phyloP scores from a whole-genome alignment of 352 stramenopile genomes.

The Pythium vanterpoolii region DNA sequence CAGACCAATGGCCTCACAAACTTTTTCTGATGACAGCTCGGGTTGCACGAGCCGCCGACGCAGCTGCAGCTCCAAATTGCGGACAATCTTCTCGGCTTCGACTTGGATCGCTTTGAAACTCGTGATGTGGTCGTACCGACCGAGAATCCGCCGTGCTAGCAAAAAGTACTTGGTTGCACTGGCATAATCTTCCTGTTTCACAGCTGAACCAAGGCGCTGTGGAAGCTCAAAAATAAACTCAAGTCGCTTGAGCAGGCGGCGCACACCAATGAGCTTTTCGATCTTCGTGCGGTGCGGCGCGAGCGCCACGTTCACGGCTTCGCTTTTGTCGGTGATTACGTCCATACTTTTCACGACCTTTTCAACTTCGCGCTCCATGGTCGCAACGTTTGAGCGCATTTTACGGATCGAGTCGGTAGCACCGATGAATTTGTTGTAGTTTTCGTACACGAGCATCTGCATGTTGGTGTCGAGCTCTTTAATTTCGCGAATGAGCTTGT shows the following conservation, averaged over 20 bases:
- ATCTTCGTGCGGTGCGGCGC: conserved; percentile 86
- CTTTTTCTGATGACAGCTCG: conserved; percentile 46
- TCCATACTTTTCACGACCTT: conserved; percentile 88
- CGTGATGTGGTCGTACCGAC: conserved; percentile 85
- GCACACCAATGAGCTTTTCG: conserved; percentile 96
- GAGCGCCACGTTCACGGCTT: conserved; percentile 87
- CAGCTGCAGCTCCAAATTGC: conserved; percentile 63
- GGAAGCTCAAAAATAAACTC: conserved; percentile 98
- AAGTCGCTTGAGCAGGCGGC: conserved; percentile 94
- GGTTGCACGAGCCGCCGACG: conserved; percentile 49
- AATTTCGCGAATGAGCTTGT: conserved; percentile 85
- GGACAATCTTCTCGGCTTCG: conserved; percentile 84
- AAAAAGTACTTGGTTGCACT: conserved; percentile 88
- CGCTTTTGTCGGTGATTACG: conserved; percentile 80
- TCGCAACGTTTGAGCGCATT: conserved; percentile 93
- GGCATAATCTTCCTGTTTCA: conserved; percentile 87
- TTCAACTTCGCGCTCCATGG: conserved; percentile 88
- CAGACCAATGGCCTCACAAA: conserved; percentile 64
- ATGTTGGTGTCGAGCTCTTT: conserved; percentile 97
- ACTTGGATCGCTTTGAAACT: conserved; percentile 89
- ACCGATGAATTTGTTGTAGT: conserved; percentile 99
- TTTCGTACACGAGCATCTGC: conserved; percentile 99
- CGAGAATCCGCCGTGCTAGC: conserved; percentile 81
- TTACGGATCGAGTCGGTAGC: conserved; percentile 98
- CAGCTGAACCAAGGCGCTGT: conserved; percentile 71